Evolutionary conservation across 1,284 basidiomycete species (phyloP).

Genomic region (Ustilago crameri): DNA sequence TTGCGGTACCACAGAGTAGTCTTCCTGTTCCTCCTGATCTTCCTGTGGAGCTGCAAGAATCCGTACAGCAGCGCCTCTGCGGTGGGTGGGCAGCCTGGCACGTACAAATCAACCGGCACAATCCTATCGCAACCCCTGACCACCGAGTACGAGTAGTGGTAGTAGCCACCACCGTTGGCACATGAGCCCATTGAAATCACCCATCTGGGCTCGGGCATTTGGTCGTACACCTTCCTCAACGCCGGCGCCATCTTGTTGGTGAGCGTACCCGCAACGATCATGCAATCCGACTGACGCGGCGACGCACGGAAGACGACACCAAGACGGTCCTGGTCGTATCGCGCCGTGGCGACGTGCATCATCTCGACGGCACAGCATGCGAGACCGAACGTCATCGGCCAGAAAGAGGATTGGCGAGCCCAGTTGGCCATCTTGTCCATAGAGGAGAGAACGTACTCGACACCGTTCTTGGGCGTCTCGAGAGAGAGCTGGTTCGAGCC

Average conservation of each 20-base stretch:
- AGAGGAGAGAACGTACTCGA: constrained; percentile 95
- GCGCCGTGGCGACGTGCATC: constrained; percentile 93
- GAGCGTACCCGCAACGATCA: constrained; percentile 99
- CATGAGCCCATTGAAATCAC: constrained; percentile 99
- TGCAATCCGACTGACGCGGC: constrained; percentile 96
- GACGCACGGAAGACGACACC: constrained; percentile 98
- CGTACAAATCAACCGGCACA: constrained; percentile 90
- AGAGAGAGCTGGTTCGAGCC: constrained; percentile 73
- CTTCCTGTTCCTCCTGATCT: constrained; percentile 92
- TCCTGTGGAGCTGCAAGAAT: constrained; percentile 88
- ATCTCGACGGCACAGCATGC: constrained; percentile 97
- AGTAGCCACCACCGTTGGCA: constrained; percentile 98
- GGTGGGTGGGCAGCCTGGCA: constrained; percentile 84
- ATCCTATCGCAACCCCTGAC: constrained; percentile 99
- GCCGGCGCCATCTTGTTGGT: constrained; percentile 99
- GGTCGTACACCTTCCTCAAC: constrained; percentile 61
- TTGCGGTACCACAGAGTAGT: constrained; percentile 83
- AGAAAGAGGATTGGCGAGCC: constrained; percentile 97
- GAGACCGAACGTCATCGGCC: constrained; percentile 99
- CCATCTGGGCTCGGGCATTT: constrained; percentile 74
- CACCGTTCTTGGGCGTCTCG: constrained; percentile 87
- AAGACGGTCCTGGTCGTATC: constrained; percentile 98
- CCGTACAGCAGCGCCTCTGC: constrained; percentile 84
- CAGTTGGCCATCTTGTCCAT: constrained; percentile 98
- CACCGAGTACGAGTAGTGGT: constrained; percentile 94